Evolutionary conservation across 2,329 filamentous ascomycete species (phyloP), one percentile per base, ranked within the genome.

Genomic region (Rhynchosporium agropyri): DNA sequence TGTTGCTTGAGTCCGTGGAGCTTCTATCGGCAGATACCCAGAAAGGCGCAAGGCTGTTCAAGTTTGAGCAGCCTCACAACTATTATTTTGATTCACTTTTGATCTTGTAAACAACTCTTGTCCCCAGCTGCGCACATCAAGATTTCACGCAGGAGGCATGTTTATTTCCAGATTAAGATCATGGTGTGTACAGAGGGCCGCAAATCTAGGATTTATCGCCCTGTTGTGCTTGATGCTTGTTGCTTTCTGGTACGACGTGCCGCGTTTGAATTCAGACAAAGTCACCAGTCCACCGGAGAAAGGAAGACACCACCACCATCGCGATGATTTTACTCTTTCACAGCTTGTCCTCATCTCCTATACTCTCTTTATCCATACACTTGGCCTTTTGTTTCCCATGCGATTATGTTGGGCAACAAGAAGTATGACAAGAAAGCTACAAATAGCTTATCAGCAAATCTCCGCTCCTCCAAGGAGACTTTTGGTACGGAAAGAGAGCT

Each of bases 301-400:
- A 20, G 43, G 43, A 4, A 42, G 33, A 43, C 51, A 57, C 28
- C 60, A 45, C 26, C 60, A 60, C 49, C 54, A 54, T 40, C 57
- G 57, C 9, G 29, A 55, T 43, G 15, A 55, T 8, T 43, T 61
- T 50, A 62, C 54, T 15, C 51, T 49, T 49, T 9, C 49, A 38
- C 55, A 63, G 49, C 58, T 67, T 12, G 46, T 84, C 36, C 89
- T 88, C 70, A 81, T 86, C 56, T 86, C 84, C 70, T 91, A 90
- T 75, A 85, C 83, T 58, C 77, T 90, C 20, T 73, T 88, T 40
- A 82, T 90, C 61, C 88, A 91, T 73, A 62, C 85, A 60, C 77
- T 89, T 60, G 86, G 89, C 69, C 83, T 84, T 66, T 74, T 81
- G 38, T 90, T 90, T 68, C 85, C 86, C 28, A 71, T 87, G 5